Conservation (phyloP, 441 rosid genomes). For the Sinapis alba region DNA sequence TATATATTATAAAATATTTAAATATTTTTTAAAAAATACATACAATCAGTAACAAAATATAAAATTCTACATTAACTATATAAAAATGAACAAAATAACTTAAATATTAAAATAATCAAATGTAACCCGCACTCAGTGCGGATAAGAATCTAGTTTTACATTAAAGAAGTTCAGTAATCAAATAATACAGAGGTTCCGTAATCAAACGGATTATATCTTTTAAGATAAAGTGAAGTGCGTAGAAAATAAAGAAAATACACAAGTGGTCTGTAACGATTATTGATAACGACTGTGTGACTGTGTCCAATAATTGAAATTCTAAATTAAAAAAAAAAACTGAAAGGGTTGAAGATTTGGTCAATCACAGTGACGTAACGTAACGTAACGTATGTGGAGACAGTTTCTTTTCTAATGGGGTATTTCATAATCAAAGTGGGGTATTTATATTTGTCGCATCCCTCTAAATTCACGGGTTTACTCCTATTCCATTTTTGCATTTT, state of each 20-base stretch:
- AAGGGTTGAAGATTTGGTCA: slow-evolving; percentile 21
- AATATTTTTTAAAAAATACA: too few relatives aligned
- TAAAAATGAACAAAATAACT: too few relatives aligned
- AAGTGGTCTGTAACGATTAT: slow-evolving; percentile 16
- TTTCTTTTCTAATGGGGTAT: slow-evolving; percentile 7
- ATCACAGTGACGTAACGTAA: slow-evolving; percentile 33
- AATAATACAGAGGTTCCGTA: slow-evolving; percentile 5
- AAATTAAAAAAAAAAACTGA: not conserved
- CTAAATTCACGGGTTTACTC: slow-evolving; percentile 10
- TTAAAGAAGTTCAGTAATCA: slow-evolving; percentile 10
- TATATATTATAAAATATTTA: too few relatives aligned
- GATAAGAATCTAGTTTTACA: too few relatives aligned
- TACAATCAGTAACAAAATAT: too few relatives aligned
- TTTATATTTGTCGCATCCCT: not conserved
- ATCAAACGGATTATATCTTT: slow-evolving; percentile 6
- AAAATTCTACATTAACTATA: too few relatives aligned
- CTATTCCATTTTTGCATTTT: not conserved
- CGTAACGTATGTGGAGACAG: slow-evolving; percentile 11
- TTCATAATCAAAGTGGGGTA: not conserved
- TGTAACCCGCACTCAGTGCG: too few relatives aligned
- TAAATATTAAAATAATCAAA: too few relatives aligned
- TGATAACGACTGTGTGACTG: slow-evolving; percentile 3
- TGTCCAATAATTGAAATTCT: slow-evolving; percentile 31
- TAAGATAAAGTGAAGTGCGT: slow-evolving; percentile 8
- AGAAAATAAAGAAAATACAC: slow-evolving; percentile 6